phyloP scores from a whole-genome alignment of 176 grass and related monocot genomes.

The Musa itinerans region DNA sequence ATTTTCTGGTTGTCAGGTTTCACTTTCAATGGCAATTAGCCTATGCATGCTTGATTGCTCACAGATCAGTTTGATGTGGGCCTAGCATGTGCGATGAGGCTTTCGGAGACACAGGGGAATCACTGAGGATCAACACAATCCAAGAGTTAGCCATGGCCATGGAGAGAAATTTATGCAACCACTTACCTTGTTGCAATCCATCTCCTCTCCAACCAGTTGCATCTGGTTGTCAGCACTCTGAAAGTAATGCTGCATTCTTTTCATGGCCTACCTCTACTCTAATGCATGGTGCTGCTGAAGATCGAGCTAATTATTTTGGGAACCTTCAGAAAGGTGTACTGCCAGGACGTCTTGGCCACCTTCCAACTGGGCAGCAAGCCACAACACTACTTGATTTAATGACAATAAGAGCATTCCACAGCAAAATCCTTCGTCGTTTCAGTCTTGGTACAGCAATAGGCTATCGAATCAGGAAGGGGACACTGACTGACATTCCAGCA shows the following conservation, averaged over 20 bases:
- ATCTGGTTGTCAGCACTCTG: slow-evolving; percentile 63
- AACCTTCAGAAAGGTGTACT: slow-evolving; percentile 94
- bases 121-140: slow-evolving; percentile 41
- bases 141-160: slow-evolving; percentile 52
- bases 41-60: background rate
- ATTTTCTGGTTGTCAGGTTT: slow-evolving; percentile 9
- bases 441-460: slow-evolving; percentile 90
- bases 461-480: slow-evolving; percentile 80
- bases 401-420: slow-evolving; percentile 99
- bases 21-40: background rate
- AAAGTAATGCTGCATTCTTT: slow-evolving; percentile 75
- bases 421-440: slow-evolving; percentile 78
- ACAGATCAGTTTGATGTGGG: slow-evolving; percentile 2
- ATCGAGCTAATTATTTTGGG: slow-evolving; percentile 92
- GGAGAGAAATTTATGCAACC: slow-evolving; percentile 47
- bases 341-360: slow-evolving; percentile 46
- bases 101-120: slow-evolving; percentile 42
- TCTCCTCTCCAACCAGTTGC: slow-evolving; percentile 59
- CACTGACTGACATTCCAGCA: slow-evolving; percentile 71
- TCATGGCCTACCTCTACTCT: slow-evolving; percentile 91
- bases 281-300: slow-evolving; percentile 70
- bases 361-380: slow-evolving; percentile 85
- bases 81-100: slow-evolving; percentile 35
- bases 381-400: slow-evolving; percentile 94
- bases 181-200: slow-evolving; percentile 31